phyloP scores from a whole-genome alignment of 2,329 filamentous ascomycete species.

The Colletotrichum melonis region DNA sequence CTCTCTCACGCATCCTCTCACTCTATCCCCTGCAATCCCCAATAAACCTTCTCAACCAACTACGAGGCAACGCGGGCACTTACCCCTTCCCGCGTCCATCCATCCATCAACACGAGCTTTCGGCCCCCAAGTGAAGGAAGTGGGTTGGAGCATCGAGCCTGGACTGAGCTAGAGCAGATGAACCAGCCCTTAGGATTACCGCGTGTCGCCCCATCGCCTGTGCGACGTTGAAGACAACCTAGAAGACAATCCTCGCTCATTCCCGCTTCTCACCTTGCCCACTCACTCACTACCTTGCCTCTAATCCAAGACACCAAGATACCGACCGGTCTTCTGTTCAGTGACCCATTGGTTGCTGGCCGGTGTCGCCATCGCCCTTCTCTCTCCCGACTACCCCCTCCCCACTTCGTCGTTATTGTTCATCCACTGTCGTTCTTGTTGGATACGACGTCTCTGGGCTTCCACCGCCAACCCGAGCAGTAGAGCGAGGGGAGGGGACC shows the following conservation, averaged over 20 bases:
- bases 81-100: neutral
- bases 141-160: slow-evolving; percentile 26
- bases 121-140: slow-evolving; percentile 12
- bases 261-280: slow-evolving; percentile 20
- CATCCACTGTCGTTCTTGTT: slow-evolving; percentile 8
- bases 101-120: slow-evolving; percentile 1
- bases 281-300: neutral
- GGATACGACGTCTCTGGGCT: slow-evolving; percentile 26
- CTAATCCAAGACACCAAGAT: neutral
- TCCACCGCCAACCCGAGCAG: neutral
- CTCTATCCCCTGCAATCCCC: neutral
- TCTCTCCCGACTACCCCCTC: neutral
- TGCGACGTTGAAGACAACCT: slow-evolving; percentile 34
- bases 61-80: neutral
- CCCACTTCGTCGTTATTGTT: neutral
- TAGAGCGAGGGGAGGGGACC: neutral
- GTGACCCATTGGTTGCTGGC: neutral
- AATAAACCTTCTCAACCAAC: neutral
- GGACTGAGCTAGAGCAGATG: slow-evolving; percentile 13
- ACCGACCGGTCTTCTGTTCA: neutral
- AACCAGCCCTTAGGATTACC: slow-evolving; percentile 11
- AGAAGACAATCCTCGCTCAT: neutral
- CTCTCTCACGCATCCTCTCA: neutral
- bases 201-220: slow-evolving; percentile 35
- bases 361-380: slow-evolving; percentile 17